Base-by-base conservation (phyloP, 2,329 filamentous ascomycete genomes). In the Diatrype stigma region DNA sequence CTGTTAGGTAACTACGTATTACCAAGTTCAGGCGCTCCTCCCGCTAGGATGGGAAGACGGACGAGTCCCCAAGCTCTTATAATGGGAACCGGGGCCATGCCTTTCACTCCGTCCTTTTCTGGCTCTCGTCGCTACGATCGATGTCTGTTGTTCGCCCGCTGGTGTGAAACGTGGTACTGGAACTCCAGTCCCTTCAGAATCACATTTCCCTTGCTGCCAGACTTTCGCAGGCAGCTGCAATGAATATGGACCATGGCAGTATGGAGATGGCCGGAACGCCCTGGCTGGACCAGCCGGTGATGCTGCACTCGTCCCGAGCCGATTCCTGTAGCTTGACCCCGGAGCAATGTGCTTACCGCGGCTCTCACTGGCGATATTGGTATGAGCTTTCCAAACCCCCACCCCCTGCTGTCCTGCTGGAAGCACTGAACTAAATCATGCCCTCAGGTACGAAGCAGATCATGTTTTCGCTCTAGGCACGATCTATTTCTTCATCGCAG, bases 401-500 rank as follows among this genome's bases (percentile, higher is more conserved):
- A 21, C 11, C 22, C 26, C 11, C n/a, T 48, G 19, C 14, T 42
- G n/a, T n/a, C 16, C 47, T 38, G 23, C 5, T n/a, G n/a, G 26
- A 19, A 32, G n/a, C 34, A 22, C 48, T 54, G 42, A 52, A 6
- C 28, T 45, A 23, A 44, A 22, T 23, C 34, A 30, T 10, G 26
- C 26, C 10, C 21, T 6, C 48, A 79, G 77, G 76, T 80, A 80
- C 55, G 63, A 78, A 50, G 74, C 79, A 21, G 80, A 83, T 57
- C 72, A 76, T 54, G 72, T 75, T 34, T 83, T 76, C 55, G 76
- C 73, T 0, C 62, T 81, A 3, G 71, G 72, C 6, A 81, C 79
- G 0, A 64, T 81, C 3, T 79, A 76, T 42, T 78, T 82, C 55
- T 75, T 81, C 61, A 67, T 77, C 56, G 67, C 69, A 1, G 62